phyloP scores from a whole-genome alignment of 2,329 filamentous ascomycete genomes.

The Aspergillus thermomutatus region DNA sequence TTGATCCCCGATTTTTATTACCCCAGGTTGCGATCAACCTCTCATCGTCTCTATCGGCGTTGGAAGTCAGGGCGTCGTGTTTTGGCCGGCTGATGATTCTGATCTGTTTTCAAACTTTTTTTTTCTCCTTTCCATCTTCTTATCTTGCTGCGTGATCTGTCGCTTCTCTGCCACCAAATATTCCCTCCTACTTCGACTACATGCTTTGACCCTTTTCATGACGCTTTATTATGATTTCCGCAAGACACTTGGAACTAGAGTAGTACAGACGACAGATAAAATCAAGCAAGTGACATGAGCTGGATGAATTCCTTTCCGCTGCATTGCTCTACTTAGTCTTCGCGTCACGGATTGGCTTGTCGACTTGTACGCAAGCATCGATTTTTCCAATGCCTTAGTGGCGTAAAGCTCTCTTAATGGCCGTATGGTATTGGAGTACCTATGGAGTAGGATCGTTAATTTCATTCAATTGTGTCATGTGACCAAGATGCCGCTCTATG shows the following conservation, averaged over 20 bases:
- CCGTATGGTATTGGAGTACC: no score
- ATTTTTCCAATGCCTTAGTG: neutral
- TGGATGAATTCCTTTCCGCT: neutral
- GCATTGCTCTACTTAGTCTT: neutral
- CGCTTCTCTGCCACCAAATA: neutral
- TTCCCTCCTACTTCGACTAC: neutral
- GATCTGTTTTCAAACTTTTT: constrained; percentile 8
- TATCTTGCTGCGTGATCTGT: neutral
- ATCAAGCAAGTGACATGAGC: constrained; percentile 4
- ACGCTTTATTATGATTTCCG: neutral
- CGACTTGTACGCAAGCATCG: neutral
- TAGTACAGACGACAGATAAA: constrained; percentile 1
- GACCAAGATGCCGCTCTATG: neutral
- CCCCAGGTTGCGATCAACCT: constrained; percentile 20
- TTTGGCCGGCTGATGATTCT: constrained; percentile 32
- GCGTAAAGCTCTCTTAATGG: neutral
- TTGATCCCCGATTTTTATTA: constrained; percentile 15
- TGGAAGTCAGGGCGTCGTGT: constrained; percentile 39
- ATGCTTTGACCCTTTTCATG: neutral
- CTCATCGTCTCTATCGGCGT: constrained; percentile 36
- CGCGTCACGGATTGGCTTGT: neutral
- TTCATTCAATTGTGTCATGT: neutral
- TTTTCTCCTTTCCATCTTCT: constrained; percentile 6
- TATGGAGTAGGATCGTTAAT: neutral
- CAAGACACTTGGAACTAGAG: neutral